These are phyloP conservation scores for Sporormia fimetaria DNA, from an alignment of 495 filamentous ascomycete genomes.

Conservation along the genomic window DNA sequence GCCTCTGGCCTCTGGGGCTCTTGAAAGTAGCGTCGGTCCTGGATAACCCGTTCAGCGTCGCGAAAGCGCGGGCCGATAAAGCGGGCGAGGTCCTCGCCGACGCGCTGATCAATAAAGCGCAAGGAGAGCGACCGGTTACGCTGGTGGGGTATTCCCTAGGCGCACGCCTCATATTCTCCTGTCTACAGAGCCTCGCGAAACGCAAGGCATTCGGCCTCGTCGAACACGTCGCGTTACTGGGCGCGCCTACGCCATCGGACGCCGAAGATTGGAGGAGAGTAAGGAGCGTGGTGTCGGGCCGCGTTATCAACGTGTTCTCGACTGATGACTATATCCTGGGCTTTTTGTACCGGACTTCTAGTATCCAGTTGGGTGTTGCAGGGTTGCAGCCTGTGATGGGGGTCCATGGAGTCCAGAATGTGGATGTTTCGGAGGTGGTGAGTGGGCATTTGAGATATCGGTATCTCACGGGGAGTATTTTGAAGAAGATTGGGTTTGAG, in stretches of 20 bases:
- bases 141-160: slow-evolving; percentile 87
- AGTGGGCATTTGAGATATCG: slow-evolving; percentile 64
- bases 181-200: slow-evolving; percentile 63
- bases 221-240: slow-evolving; percentile 75
- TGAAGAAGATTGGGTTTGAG: slow-evolving; percentile 56
- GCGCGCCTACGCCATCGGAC: slow-evolving; percentile 63
- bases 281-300: slow-evolving; percentile 58
- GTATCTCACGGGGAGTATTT: slow-evolving; percentile 54
- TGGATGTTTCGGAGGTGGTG: slow-evolving; percentile 62
- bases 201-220: slow-evolving; percentile 74
- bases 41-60: slow-evolving; percentile 83
- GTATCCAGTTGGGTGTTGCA: slow-evolving; percentile 64
- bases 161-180: slow-evolving; percentile 75
- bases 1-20: slow-evolving; percentile 64
- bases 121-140: slow-evolving; percentile 80
- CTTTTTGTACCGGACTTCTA: slow-evolving; percentile 66
- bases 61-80: slow-evolving; percentile 74
- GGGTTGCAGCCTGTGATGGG: slow-evolving; percentile 56
- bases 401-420: slow-evolving; percentile 60
- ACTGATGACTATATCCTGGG: slow-evolving; percentile 67
- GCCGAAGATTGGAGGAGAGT: slow-evolving; percentile 54
- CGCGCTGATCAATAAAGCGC: slow-evolving; percentile 72
- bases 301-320: slow-evolving; percentile 67
- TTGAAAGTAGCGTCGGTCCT: slow-evolving; percentile 70
- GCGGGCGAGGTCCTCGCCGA: slow-evolving; percentile 77